phyloP scores from a whole-genome alignment of 345 rosid genomes.

The Bruguiera parviflora region DNA sequence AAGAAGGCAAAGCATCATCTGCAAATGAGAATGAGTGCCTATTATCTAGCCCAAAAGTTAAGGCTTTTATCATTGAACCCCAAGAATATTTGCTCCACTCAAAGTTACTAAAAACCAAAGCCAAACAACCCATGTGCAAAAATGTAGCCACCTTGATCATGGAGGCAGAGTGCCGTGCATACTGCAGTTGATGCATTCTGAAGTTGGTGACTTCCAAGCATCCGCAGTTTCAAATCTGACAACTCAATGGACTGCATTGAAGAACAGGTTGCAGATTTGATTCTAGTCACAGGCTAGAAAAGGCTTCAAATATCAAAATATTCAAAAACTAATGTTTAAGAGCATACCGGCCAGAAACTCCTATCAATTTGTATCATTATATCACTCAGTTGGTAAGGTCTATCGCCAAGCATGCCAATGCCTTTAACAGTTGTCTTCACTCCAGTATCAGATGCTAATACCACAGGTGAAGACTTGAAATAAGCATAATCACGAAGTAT shows the following conservation, averaged over 20 bases:
- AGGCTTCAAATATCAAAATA: not conserved
- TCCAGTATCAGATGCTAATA: constrained; percentile 57
- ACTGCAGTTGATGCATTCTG: constrained; percentile 82
- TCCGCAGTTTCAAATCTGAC: constrained; percentile 50
- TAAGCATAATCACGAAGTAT: constrained; percentile 66
- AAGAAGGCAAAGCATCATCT: not conserved
- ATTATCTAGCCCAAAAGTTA: too few species aligned
- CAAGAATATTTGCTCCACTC: not conserved
- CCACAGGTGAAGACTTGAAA: constrained; percentile 48
- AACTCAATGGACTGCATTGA: constrained; percentile 55
- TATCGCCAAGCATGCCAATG: constrained; percentile 31
- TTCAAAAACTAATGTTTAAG: constrained; percentile 5
- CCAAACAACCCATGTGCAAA: constrained; percentile 6
- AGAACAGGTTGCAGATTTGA: not conserved
- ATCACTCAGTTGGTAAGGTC: constrained; percentile 63
- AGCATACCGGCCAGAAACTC: constrained; percentile 51
- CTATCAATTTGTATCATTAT: constrained; percentile 39
- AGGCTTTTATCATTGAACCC: not conserved
- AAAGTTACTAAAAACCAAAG: not conserved
- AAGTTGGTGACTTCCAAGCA: constrained; percentile 91
- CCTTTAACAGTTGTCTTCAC: constrained; percentile 47
- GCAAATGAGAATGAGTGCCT: not conserved
- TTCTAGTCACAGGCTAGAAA: not conserved
- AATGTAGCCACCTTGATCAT: constrained; percentile 49
- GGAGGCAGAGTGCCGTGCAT: constrained; percentile 67